phyloP scores from a whole-genome alignment of 2,329 filamentous ascomycete species.

The Ramularia collo-cygni region DNA sequence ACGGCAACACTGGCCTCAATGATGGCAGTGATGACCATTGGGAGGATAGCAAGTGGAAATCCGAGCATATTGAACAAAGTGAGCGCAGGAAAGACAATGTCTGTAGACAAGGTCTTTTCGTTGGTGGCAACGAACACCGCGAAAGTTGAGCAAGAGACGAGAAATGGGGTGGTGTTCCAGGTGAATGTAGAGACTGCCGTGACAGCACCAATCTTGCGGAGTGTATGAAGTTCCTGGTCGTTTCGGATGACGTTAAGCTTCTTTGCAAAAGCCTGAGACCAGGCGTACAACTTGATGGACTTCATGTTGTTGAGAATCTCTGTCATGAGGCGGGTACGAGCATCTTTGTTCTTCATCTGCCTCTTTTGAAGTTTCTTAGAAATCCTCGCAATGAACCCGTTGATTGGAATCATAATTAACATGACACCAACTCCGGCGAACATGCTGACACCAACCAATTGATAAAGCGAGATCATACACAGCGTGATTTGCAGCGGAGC shows the following conservation, averaged over 20 bases:
- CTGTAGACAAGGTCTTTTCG: slow-evolving; percentile 74
- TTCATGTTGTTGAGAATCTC: slow-evolving; percentile 99
- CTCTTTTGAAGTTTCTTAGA: slow-evolving; percentile 93
- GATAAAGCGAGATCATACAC: slow-evolving; percentile 93
- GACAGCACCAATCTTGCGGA: slow-evolving; percentile 90
- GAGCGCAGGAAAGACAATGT: slow-evolving; percentile 89
- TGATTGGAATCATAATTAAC: slow-evolving; percentile 95
- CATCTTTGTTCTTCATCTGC: slow-evolving; percentile 99
- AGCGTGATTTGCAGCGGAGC: slow-evolving; percentile 93
- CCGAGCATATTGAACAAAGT: slow-evolving; percentile 94
- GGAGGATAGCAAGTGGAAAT: slow-evolving; percentile 86
- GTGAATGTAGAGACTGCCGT: slow-evolving; percentile 96
- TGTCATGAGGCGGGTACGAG: slow-evolving; percentile 84
- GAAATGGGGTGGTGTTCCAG: slow-evolving; percentile 94
- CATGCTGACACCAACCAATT: slow-evolving; percentile 92
- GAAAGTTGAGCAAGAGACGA: slow-evolving; percentile 96
- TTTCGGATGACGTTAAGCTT: slow-evolving; percentile 95
- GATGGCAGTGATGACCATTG: slow-evolving; percentile 96
- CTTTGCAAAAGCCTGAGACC: slow-evolving; percentile 95
- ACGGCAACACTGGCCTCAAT: slow-evolving; percentile 95
- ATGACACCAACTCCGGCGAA: slow-evolving; percentile 90
- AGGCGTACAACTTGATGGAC: slow-evolving; percentile 95
- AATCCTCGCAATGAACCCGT: slow-evolving; percentile 81
- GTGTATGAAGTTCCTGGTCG: slow-evolving; percentile 87
- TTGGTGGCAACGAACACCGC: slow-evolving; percentile 85